These are phyloP conservation scores for Vaccinium myrtillus DNA, from an alignment of 148 eudicot genomes.

Conservation along the genomic window DNA sequence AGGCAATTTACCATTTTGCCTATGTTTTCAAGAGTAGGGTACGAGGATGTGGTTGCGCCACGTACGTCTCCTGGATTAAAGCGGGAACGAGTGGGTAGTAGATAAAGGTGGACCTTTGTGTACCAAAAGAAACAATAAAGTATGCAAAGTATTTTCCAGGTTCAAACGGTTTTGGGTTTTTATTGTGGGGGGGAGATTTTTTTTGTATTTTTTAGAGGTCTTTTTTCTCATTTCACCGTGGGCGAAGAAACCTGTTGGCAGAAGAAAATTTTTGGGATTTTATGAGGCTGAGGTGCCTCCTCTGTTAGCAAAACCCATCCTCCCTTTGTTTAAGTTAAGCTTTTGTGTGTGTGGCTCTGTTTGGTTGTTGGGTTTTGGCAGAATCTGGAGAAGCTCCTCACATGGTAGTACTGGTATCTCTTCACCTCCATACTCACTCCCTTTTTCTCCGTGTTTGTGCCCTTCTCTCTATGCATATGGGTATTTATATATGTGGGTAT, in stretches of 20 bases:
- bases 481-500: neutral
- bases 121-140: slow-evolving; percentile 16
- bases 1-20: slow-evolving; percentile 13
- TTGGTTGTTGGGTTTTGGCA: slow-evolving; percentile 27
- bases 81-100: slow-evolving; percentile 25
- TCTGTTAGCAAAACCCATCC: slow-evolving; percentile 25
- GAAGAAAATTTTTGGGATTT: slow-evolving; percentile 17
- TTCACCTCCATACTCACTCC: neutral
- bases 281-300: slow-evolving; percentile 45
- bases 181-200: slow-evolving; percentile 23
- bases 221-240: slow-evolving; percentile 3
- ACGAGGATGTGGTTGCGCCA: slow-evolving; percentile 48
- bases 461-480: neutral
- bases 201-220: neutral
- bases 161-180: slow-evolving; percentile 37
- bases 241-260: slow-evolving; percentile 13
- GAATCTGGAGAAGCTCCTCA: slow-evolving; percentile 21
- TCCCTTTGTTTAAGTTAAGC: slow-evolving; percentile 14
- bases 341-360: slow-evolving; percentile 34
- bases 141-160: neutral
- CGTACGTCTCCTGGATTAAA: slow-evolving; percentile 34
- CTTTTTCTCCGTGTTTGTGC: slow-evolving; percentile 13
- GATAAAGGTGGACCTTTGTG: slow-evolving; percentile 13
- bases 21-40: slow-evolving; percentile 10
- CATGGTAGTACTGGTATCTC: slow-evolving; percentile 31